A percentile compares a stretch with the other conserved stretches of the same genome.
phyloP scores from a whole-genome alignment of 148 eudicot genomes.

The Chenopodium berlandieri region DNA sequence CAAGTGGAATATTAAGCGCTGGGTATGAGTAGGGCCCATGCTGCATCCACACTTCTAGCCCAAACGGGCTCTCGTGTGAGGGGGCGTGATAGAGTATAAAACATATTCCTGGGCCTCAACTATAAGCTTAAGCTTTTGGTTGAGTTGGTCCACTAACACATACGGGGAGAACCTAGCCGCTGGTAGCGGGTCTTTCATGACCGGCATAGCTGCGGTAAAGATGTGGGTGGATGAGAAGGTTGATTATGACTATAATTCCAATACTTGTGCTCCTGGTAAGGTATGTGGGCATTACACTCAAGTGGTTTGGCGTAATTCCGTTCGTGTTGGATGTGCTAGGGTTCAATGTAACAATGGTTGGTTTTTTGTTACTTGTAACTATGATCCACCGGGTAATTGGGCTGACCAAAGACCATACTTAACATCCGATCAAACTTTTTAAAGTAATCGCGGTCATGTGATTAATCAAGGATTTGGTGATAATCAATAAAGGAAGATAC shows the following conservation, averaged over 20 bases:
- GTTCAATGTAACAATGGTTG: constrained; percentile 37
- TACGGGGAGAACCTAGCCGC: constrained; percentile 39
- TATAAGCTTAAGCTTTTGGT: no score
- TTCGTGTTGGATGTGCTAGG: constrained; percentile 45
- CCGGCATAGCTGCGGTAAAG: constrained; percentile 25
- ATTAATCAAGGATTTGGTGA: no score
- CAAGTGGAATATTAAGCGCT: no score
- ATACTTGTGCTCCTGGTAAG: constrained; percentile 31
- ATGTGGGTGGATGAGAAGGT: constrained; percentile 35
- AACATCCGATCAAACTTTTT: background rate
- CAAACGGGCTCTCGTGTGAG: no score
- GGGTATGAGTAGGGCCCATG: no score
- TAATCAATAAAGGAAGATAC: no score
- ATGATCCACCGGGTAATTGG: constrained; percentile 41
- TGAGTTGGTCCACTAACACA: no score
- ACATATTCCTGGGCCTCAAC: no score
- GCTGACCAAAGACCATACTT: constrained; percentile 35
- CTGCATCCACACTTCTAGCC: no score
- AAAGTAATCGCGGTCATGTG: no score
- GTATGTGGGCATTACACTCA: constrained; percentile 49
- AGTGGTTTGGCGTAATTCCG: constrained; percentile 46
- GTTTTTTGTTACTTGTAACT: constrained; percentile 41
- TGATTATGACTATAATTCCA: constrained; percentile 27
- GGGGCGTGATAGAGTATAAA: no score
- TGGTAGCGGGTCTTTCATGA: constrained; percentile 14